phyloP scores from a whole-genome alignment of 2,329 filamentous ascomycete genomes.

The Scorias spongiosa region DNA sequence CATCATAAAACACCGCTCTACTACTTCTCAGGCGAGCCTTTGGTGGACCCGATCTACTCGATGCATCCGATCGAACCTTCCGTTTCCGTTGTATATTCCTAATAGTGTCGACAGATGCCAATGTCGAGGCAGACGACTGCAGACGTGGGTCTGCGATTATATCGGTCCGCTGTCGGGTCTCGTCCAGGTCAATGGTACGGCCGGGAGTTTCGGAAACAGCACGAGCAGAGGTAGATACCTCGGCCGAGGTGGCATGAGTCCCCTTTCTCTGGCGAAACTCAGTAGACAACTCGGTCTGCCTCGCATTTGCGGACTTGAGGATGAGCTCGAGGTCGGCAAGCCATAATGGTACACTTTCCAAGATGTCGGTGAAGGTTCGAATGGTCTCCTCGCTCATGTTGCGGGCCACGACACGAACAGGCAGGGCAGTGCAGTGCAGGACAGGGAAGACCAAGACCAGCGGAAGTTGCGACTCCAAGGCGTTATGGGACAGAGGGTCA shows the following conservation, averaged over 20 bases:
- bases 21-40: conserved; percentile 57
- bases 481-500: too few species aligned
- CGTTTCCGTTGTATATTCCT: conserved; percentile 23
- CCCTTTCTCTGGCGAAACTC: background rate
- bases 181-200: background rate
- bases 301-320: conserved; percentile 10
- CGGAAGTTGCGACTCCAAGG: too few species aligned
- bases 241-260: conserved; percentile 8
- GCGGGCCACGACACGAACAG: too few species aligned
- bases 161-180: background rate
- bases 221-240: conserved; percentile 6
- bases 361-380: conserved; percentile 13
- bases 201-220: conserved; percentile 6
- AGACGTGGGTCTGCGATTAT: conserved; percentile 3
- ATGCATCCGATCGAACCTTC: conserved; percentile 28
- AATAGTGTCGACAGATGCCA: conserved; percentile 15
- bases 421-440: too few species aligned
- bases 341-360: conserved; percentile 18
- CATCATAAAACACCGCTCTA: conserved; percentile 86
- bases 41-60: conserved; percentile 25
- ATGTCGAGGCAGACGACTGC: conserved; percentile 11
- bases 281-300: conserved; percentile 7
- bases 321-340: conserved; percentile 18
- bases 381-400: conserved; percentile 18
- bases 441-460: too few species aligned